Percentiles rank a stretch among this genome's conserved stretches.
Conservation (phyloP, 257 asterid species). For the Plantago ovata region DNA sequence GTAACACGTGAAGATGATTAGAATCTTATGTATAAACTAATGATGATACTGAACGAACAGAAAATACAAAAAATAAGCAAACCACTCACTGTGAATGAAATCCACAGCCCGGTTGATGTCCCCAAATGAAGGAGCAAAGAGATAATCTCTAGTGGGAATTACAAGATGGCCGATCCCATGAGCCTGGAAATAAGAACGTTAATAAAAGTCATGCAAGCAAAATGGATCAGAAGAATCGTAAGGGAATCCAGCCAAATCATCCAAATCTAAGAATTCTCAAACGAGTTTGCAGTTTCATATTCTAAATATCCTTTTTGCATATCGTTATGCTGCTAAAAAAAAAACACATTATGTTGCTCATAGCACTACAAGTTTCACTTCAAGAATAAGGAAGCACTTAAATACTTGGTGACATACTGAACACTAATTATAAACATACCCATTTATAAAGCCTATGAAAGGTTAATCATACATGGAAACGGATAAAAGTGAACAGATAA, state of each 20-base stretch:
- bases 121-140: constrained; percentile 84
- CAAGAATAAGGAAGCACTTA: too few species aligned
- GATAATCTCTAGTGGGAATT: constrained; percentile 92
- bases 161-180: constrained; percentile 89
- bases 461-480: too few species aligned
- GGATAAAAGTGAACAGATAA: too few species aligned
- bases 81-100: constrained; percentile 66
- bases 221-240: not conserved
- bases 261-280: not conserved
- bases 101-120: constrained; percentile 82
- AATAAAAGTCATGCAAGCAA: constrained; percentile 8
- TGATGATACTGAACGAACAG: not conserved
- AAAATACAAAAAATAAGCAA: not conserved
- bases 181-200: constrained; percentile 45
- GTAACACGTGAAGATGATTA: constrained; percentile 9
- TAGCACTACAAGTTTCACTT: too few species aligned
- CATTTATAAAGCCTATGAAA: too few species aligned
- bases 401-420: too few species aligned
- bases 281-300: too few species aligned
- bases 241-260: constrained; percentile 8
- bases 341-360: too few species aligned
- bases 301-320: too few species aligned
- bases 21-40: not conserved
- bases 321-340: too few species aligned
- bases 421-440: too few species aligned